These are phyloP conservation scores for Halteria grandinella DNA, from an alignment of 73 alveolate species.

Conservation along the genomic window DNA sequence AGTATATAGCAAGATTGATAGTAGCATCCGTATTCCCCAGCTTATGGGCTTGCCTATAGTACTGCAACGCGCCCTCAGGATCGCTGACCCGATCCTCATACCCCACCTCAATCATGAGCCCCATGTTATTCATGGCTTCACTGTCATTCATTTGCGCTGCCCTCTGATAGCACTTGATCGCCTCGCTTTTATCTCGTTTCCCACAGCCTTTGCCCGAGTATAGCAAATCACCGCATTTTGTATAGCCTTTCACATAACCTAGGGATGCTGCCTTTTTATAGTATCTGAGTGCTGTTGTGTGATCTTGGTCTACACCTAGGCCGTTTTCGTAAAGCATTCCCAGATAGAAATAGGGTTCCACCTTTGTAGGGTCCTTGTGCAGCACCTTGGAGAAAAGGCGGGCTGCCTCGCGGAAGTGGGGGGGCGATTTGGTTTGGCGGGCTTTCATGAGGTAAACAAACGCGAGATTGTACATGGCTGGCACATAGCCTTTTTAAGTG, in stretches of 20 bases:
- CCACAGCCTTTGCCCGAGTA: conserved; percentile 80
- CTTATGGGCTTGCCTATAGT: conserved; percentile 71
- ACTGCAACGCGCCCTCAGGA: conserved; percentile 69
- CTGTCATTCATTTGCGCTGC: conserved; percentile 58
- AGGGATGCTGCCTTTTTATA: conserved; percentile 81
- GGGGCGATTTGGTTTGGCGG: conserved; percentile 14
- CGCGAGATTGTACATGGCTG: conserved; percentile 77
- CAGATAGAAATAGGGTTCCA: conserved; percentile 77
- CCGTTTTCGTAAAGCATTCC: conserved; percentile 83
- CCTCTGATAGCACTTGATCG: conserved; percentile 49
- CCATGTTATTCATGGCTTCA: conserved; percentile 77
- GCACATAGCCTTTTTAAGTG: conserved; percentile 71
- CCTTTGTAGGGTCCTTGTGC: conserved; percentile 43
- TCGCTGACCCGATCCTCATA: conserved; percentile 66
- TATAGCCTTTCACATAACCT: conserved; percentile 68
- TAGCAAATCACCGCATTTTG: conserved; percentile 76
- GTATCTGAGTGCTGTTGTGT: conserved; percentile 68
- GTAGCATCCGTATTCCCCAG: conserved; percentile 81
- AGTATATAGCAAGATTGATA: conserved; percentile 53
- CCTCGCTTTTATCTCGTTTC: conserved; percentile 64
- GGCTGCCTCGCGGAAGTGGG: conserved; percentile 48
- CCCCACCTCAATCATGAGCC: conserved; percentile 81
- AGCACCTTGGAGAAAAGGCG: conserved; percentile 56
- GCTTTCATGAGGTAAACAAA: conserved; percentile 71
- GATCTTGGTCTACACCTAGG: conserved; percentile 75